Evolutionary conservation across 805 yeast genomes (phyloP).

Genomic region (Spathaspora sp.): DNA sequence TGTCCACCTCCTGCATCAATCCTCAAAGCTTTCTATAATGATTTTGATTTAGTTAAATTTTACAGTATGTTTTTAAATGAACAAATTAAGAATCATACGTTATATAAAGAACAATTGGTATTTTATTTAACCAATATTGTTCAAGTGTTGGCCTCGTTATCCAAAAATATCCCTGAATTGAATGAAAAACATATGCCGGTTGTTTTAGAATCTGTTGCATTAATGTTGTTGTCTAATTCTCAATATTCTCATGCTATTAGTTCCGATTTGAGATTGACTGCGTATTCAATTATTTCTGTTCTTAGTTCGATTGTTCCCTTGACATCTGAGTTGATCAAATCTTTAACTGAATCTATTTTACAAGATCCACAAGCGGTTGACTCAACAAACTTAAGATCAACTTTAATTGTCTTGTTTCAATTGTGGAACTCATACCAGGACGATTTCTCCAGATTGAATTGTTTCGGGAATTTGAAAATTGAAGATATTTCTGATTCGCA

Average conservation of each 20-base stretch:
- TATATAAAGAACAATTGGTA: conserved; percentile 67
- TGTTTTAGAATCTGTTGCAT: conserved; percentile 56
- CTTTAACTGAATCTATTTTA: conserved; percentile 33
- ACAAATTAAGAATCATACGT: conserved; percentile 49
- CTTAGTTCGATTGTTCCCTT: conserved; percentile 71
- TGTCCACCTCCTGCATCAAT: conserved; percentile 68
- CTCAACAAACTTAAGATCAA: conserved; percentile 21
- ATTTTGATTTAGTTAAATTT: conserved; percentile 61
- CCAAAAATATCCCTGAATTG: conserved; percentile 41
- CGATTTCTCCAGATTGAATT: conserved; percentile 8
- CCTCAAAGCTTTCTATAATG: conserved; percentile 65
- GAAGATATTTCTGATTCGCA: conserved; percentile 3
- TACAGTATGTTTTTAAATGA: conserved; percentile 55
- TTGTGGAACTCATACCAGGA: conserved; percentile 25
- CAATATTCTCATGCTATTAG: conserved; percentile 16
- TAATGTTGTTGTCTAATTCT: conserved; percentile 38
- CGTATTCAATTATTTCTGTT: conserved; percentile 79
- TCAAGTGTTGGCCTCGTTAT: conserved; percentile 62
- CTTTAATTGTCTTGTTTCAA: conserved; percentile 39
- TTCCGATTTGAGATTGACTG: conserved; percentile 71
- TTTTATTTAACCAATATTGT: conserved; percentile 75
- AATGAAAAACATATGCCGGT: conserved; percentile 49
- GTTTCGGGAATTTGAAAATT: conserved; percentile 15
- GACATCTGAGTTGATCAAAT: conserved; percentile 20
- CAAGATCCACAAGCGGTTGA: conserved; percentile 21